A percentile compares a stretch with the other conserved stretches of the same genome.
Evolutionary conservation across 2,329 filamentous ascomycete species (phyloP).

Genomic region (Ciborinia camelliae): DNA sequence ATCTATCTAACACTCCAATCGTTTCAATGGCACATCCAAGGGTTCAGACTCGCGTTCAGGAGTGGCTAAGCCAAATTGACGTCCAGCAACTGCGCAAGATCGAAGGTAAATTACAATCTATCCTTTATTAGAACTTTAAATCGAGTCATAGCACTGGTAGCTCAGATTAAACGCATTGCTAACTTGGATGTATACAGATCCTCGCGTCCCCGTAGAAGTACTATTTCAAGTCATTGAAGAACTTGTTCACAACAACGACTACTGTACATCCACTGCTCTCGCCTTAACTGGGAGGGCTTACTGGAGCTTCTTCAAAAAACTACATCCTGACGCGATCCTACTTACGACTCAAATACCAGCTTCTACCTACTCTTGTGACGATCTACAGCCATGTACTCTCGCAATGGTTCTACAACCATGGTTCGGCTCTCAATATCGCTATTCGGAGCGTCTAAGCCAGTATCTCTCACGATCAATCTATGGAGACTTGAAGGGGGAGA

Average conservation of each 20-base stretch:
- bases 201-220: neutral
- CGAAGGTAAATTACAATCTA: neutral
- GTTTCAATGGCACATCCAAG: neutral
- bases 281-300: neutral
- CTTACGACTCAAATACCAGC: neutral
- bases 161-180: neutral
- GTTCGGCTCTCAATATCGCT: neutral
- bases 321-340: neutral
- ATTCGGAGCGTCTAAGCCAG: neutral
- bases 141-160: neutral
- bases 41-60: neutral
- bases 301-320: neutral
- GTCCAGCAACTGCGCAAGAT: neutral
- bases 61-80: neutral
- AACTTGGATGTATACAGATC: neutral
- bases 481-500: neutral
- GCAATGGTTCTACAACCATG: neutral
- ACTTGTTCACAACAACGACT: neutral
- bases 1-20: no score
- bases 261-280: neutral
- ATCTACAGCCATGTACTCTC: neutral
- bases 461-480: neutral
- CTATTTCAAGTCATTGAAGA: neutral
- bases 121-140: fast-evolving
- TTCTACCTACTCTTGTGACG: neutral